Percentiles rank a stretch among this genome's conserved stretches.
Conservation (phyloP, 2,329 filamentous ascomycete genomes). For the Penicillium sp. region DNA sequence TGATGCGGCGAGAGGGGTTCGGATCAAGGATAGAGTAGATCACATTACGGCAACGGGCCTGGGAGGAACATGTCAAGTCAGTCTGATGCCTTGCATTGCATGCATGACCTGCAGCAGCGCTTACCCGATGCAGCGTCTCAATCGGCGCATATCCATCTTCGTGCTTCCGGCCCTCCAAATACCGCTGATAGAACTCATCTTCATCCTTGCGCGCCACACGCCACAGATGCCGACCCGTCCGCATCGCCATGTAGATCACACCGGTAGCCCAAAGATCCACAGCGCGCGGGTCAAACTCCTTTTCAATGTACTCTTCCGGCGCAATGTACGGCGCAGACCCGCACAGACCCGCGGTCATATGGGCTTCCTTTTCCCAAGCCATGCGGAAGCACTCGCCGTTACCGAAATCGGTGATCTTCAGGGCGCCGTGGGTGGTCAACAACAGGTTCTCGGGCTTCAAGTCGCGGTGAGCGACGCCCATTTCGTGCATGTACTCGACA, state of each 20-base stretch:
- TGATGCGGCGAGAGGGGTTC: slow-evolving; percentile 88
- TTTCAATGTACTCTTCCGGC: slow-evolving; percentile 92
- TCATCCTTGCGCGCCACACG: slow-evolving; percentile 95
- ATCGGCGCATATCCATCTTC: slow-evolving; percentile 97
- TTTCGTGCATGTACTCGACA: slow-evolving; percentile 98
- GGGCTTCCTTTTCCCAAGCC: slow-evolving; percentile 98
- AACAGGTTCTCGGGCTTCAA: slow-evolving; percentile 96
- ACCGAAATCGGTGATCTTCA: slow-evolving; percentile 98
- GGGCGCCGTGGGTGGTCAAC: slow-evolving; percentile 83
- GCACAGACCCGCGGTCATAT: slow-evolving; percentile 97
- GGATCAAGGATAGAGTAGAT: slow-evolving; percentile 98
- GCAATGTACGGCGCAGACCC: slow-evolving; percentile 97
- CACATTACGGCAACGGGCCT: slow-evolving; percentile 97
- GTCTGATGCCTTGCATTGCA: not conserved
- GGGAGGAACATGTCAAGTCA: slow-evolving; percentile 18
- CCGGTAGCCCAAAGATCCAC: slow-evolving; percentile 98
- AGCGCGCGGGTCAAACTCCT: slow-evolving; percentile 95
- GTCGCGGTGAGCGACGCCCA: slow-evolving; percentile 97
- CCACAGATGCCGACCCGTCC: slow-evolving; percentile 94
- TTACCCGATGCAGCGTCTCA: slow-evolving; percentile 89
- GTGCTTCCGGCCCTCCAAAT: slow-evolving; percentile 87
- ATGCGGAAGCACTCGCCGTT: slow-evolving; percentile 99
- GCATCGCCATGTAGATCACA: slow-evolving; percentile 99
- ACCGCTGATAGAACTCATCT: slow-evolving; percentile 95
- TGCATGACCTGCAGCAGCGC: slow-evolving; percentile 38